phyloP scores from a whole-genome alignment of 2,329 filamentous ascomycete species.

The Verticillium tricorpus region DNA sequence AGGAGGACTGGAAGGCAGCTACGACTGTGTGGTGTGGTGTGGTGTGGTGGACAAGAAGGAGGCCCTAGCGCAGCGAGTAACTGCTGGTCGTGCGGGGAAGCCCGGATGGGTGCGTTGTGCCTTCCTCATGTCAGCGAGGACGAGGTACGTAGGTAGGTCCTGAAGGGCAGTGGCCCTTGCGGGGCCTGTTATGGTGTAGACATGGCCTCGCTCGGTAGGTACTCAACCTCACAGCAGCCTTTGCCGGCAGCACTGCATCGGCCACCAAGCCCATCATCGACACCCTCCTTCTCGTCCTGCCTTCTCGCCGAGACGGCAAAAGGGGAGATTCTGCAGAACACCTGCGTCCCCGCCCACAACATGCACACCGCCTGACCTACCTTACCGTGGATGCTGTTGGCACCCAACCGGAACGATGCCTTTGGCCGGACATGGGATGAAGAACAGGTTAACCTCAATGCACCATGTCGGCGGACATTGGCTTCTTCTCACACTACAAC shows the following conservation, averaged over 20 bases:
- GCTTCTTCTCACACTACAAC: no score
- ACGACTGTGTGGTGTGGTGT: no score
- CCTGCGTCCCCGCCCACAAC: background rate
- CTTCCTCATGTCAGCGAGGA: background rate
- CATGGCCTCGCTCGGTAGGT: no score
- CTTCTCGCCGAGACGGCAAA: background rate
- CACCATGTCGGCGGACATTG: background rate
- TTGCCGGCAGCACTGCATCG: background rate
- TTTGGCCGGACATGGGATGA: background rate
- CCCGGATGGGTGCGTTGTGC: background rate
- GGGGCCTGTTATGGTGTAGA: no score
- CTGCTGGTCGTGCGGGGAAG: background rate
- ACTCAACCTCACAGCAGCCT: no score
- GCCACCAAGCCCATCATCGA: background rate
- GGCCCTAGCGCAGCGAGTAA: background rate
- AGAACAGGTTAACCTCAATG: background rate
- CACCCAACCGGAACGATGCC: background rate
- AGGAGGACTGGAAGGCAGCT: no score
- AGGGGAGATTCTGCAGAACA: background rate
- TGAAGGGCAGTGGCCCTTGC: no score
- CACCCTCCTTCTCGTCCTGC: background rate
- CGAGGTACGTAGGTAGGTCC: no score
- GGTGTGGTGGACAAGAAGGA: background rate
- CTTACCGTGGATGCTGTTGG: background rate
- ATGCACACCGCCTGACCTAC: background rate